These are phyloP conservation scores for Suhomyces ambrosiae DNA, from an alignment of 1,139 yeast species.

Conservation along the genomic window DNA sequence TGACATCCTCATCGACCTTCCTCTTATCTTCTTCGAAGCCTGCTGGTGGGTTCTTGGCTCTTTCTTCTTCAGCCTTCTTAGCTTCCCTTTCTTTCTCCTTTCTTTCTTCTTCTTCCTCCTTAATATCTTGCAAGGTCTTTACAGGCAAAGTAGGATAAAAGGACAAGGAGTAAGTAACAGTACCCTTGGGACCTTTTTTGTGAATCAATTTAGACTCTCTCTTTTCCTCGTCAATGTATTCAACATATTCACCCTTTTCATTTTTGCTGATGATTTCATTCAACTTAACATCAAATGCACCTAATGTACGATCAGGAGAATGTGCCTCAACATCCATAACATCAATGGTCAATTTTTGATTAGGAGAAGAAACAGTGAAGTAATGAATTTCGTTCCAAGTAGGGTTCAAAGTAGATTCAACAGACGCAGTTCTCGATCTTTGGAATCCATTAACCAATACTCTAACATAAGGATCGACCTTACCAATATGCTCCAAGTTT, in stretches of 20 bases:
- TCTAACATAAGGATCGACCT: conserved; percentile 88
- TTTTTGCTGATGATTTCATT: conserved; percentile 68
- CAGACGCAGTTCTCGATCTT: conserved; percentile 75
- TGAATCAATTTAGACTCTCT: conserved; percentile 65
- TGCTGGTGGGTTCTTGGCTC: conserved; percentile 13
- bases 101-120: conserved; percentile 51
- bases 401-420: conserved; percentile 72
- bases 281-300: conserved; percentile 72
- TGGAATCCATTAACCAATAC: conserved; percentile 75
- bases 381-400: conserved; percentile 84
- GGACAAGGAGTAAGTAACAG: conserved; percentile 67
- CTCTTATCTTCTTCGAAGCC: conserved; percentile 25
- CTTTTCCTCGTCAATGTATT: conserved; percentile 56
- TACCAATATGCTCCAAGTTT: conserved; percentile 86
- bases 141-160: conserved; percentile 85
- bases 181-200: conserved; percentile 81
- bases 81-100: conserved; percentile 28
- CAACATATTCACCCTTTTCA: conserved; percentile 66
- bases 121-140: conserved; percentile 70
- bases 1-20: conserved; percentile 23
- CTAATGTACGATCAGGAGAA: conserved; percentile 82
- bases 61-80: conserved; percentile 23
- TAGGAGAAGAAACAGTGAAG: conserved; percentile 76
- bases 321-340: conserved; percentile 86
- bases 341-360: conserved; percentile 80